A percentile compares a stretch with the other conserved stretches of the same genome.
phyloP scores from a whole-genome alignment of 2,329 filamentous ascomycete species.

The Tolypocladium tundrense region DNA sequence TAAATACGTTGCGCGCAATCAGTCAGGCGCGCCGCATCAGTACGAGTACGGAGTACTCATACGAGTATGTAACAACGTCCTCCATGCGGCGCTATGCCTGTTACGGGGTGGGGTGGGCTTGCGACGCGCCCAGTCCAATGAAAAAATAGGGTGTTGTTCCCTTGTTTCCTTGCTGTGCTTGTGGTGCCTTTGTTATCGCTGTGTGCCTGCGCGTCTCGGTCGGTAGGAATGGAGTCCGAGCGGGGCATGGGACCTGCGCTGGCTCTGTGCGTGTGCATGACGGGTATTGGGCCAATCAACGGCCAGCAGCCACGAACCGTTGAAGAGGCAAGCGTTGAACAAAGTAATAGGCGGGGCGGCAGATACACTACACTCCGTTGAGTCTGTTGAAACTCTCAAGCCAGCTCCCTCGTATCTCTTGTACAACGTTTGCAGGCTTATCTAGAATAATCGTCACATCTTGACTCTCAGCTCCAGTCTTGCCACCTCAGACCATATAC shows the following conservation, averaged over 20 bases:
- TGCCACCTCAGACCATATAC: no score
- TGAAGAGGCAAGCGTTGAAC: no score
- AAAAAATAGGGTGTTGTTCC: background rate
- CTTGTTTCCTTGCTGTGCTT: background rate
- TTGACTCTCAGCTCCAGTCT: no score
- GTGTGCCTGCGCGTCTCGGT: background rate
- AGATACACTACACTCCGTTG: no score
- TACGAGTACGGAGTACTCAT: no score
- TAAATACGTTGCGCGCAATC: slow-evolving; percentile 29
- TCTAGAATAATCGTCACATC: no score
- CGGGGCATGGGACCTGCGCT: background rate
- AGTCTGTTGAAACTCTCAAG: no score
- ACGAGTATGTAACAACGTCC: background rate
- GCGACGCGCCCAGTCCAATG: background rate
- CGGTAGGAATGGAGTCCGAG: background rate
- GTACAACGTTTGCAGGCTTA: no score
- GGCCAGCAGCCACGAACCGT: no score
- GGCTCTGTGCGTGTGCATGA: background rate
- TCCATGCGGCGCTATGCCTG: slow-evolving; percentile 2
- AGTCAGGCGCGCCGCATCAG: slow-evolving; percentile 14
- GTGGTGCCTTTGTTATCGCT: slow-evolving; percentile 1
- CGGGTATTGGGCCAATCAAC: no score
- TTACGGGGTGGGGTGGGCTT: slow-evolving; percentile 6
- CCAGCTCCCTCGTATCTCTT: no score
- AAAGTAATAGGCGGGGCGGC: no score